A percentile compares a stretch with the other conserved stretches of the same genome.
phyloP scores from a whole-genome alignment of 345 rosid species.

The Murraya paniculata region DNA sequence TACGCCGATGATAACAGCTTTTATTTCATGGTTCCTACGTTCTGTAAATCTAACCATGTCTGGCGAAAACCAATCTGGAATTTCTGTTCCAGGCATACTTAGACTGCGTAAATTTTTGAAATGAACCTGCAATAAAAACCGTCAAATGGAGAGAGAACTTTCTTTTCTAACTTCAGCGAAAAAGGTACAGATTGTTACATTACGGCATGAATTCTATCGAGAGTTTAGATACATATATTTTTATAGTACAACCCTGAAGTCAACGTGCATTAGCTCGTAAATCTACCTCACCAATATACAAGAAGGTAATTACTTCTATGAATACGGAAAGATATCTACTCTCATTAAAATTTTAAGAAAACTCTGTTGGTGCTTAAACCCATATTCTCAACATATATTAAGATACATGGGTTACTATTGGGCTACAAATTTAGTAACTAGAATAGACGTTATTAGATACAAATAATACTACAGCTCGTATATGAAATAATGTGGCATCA shows the following conservation, averaged over 20 bases:
- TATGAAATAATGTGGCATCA: background rate
- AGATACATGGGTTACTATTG: too few relatives aligned
- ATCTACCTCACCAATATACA: too few relatives aligned
- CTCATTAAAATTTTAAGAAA: too few relatives aligned
- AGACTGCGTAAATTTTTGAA: slow-evolving; percentile 39
- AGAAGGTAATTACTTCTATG: too few relatives aligned
- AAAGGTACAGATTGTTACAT: background rate
- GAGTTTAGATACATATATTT: too few relatives aligned
- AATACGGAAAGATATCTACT: too few relatives aligned
- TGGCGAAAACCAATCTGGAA: slow-evolving; percentile 56
- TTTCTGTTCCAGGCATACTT: slow-evolving; percentile 56
- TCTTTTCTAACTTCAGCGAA: background rate
- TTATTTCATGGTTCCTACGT: slow-evolving; percentile 37
- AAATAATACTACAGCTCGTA: background rate
- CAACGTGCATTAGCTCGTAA: too few relatives aligned
- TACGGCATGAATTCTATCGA: too few relatives aligned
- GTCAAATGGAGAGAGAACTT: background rate
- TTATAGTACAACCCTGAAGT: too few relatives aligned
- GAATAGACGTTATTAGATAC: background rate
- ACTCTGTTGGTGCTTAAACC: too few relatives aligned
- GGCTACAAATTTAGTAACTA: too few relatives aligned
- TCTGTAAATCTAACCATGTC: slow-evolving; percentile 30
- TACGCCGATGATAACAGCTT: slow-evolving; percentile 42
- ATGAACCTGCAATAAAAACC: slow-evolving; percentile 33
- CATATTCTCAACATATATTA: too few relatives aligned